phyloP scores from a whole-genome alignment of 1,284 basidiomycete genomes.

The Malassezia brasiliensis region DNA sequence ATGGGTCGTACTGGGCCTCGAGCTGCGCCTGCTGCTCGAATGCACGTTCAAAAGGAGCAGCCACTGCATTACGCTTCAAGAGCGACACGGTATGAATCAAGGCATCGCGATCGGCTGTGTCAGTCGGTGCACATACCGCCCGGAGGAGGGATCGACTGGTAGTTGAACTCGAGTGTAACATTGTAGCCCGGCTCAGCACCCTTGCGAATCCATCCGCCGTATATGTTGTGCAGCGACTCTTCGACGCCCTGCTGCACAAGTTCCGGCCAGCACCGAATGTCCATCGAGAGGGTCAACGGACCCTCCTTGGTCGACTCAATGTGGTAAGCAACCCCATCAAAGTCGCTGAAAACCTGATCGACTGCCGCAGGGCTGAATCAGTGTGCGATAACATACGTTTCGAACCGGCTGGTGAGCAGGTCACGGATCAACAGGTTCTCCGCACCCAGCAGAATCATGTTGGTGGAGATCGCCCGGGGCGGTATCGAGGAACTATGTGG shows the following conservation, averaged over 20 bases:
- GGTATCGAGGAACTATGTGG: slow-evolving; percentile 13
- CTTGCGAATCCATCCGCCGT: slow-evolving; percentile 60
- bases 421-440: slow-evolving; percentile 72
- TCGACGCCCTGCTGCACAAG: slow-evolving; percentile 76
- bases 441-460: slow-evolving; percentile 44
- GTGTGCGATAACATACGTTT: slow-evolving; percentile 57
- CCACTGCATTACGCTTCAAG: slow-evolving; percentile 85
- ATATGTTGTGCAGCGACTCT: slow-evolving; percentile 72
- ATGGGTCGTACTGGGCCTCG: slow-evolving; percentile 55
- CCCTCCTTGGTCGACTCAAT: slow-evolving; percentile 66
- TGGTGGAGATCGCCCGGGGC: slow-evolving; percentile 7
- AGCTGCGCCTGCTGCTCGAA: slow-evolving; percentile 79
- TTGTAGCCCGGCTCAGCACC: slow-evolving; percentile 73
- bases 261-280: slow-evolving; percentile 87
- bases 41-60: slow-evolving; percentile 84
- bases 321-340: slow-evolving; percentile 91
- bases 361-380: slow-evolving; percentile 65
- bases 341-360: slow-evolving; percentile 94
- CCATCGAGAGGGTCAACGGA: slow-evolving; percentile 78
- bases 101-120: slow-evolving; percentile 42
- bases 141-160: slow-evolving; percentile 69
- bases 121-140: slow-evolving; percentile 58
- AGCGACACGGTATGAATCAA: slow-evolving; percentile 74
- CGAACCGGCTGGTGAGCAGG: slow-evolving; percentile 77
- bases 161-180: slow-evolving; percentile 74